These are phyloP conservation scores for Pestalotiopsis sp. DNA, from an alignment of 2,329 filamentous ascomycete genomes.

Conservation along the genomic window DNA sequence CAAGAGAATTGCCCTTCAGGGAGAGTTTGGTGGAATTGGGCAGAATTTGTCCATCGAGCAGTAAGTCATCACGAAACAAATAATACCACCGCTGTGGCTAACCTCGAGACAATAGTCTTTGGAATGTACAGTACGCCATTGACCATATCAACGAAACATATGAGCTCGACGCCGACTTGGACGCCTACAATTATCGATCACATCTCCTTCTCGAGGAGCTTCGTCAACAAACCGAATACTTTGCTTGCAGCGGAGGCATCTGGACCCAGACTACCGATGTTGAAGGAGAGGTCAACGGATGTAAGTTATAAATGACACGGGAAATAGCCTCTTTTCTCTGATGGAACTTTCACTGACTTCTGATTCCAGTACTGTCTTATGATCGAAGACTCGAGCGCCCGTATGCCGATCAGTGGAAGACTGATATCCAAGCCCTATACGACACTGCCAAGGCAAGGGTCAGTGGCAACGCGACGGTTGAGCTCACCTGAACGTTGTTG, in stretches of 20 bases:
- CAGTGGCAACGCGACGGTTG: neutral
- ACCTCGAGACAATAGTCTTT: slow-evolving; percentile 49
- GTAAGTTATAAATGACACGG: slow-evolving; percentile 7
- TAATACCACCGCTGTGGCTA: neutral
- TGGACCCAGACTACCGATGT: slow-evolving; percentile 78
- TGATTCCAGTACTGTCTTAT: slow-evolving; percentile 58
- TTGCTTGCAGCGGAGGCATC: slow-evolving; percentile 66
- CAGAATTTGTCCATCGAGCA: slow-evolving; percentile 65
- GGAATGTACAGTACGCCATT: slow-evolving; percentile 64
- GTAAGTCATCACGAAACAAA: slow-evolving; percentile 30
- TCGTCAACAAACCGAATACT: slow-evolving; percentile 61
- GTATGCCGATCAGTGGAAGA: slow-evolving; percentile 59
- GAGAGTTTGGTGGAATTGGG: slow-evolving; percentile 73
- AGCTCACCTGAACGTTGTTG: neutral
- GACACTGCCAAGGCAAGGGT: slow-evolving; percentile 46
- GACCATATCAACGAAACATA: slow-evolving; percentile 67
- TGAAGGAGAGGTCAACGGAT: slow-evolving; percentile 73
- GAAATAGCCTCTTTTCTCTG: neutral
- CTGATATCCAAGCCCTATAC: slow-evolving; percentile 62
- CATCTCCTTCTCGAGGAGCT: slow-evolving; percentile 63
- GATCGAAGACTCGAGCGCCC: slow-evolving; percentile 64
- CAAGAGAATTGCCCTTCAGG: slow-evolving; percentile 66
- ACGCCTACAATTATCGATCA: slow-evolving; percentile 68
- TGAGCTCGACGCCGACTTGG: slow-evolving; percentile 61
- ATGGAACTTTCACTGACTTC: neutral